Percentiles rank a stretch among this genome's conserved stretches.
These are phyloP conservation scores for Rhizopogon sp. DNA, from an alignment of 768 basidiomycete species.

Conservation along the genomic window DNA sequence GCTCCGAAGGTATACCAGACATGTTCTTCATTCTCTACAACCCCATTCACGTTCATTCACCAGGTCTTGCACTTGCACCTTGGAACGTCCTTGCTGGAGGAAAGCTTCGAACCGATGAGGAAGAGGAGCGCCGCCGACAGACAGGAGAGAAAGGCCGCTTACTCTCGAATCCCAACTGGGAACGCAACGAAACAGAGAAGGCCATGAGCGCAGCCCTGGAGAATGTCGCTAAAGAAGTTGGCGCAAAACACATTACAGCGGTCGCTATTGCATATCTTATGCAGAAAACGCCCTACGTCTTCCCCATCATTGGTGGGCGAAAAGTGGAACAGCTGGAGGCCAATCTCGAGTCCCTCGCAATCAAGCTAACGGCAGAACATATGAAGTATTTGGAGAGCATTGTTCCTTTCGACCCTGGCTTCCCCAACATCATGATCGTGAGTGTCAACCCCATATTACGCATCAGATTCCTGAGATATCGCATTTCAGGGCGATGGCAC, in stretches of 20 bases:
- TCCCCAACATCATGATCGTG: slow-evolving; percentile 23
- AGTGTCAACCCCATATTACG: neutral
- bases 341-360: slow-evolving; percentile 47
- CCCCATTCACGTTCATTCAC: neutral
- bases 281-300: slow-evolving; percentile 49
- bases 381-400: slow-evolving; percentile 40
- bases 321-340: slow-evolving; percentile 47
- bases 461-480: neutral
- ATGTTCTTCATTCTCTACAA: neutral
- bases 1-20: slow-evolving; percentile 14
- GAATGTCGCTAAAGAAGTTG: slow-evolving; percentile 43
- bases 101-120: slow-evolving; percentile 33
- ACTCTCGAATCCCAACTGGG: slow-evolving; percentile 30
- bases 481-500: slow-evolving; percentile 4
- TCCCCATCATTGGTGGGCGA: slow-evolving; percentile 47
- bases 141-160: slow-evolving; percentile 19
- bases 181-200: slow-evolving; percentile 38
- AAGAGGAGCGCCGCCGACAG: slow-evolving; percentile 24
- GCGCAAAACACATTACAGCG: slow-evolving; percentile 39
- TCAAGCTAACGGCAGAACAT: slow-evolving; percentile 40
- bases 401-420: slow-evolving; percentile 42
- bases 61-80: slow-evolving; percentile 36
- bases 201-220: slow-evolving; percentile 39
- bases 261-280: slow-evolving; percentile 43
- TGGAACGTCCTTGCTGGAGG: slow-evolving; percentile 40